Evolutionary conservation across 352 stramenopile species (phyloP).

Genomic region (Phytophthora sansomeana): DNA sequence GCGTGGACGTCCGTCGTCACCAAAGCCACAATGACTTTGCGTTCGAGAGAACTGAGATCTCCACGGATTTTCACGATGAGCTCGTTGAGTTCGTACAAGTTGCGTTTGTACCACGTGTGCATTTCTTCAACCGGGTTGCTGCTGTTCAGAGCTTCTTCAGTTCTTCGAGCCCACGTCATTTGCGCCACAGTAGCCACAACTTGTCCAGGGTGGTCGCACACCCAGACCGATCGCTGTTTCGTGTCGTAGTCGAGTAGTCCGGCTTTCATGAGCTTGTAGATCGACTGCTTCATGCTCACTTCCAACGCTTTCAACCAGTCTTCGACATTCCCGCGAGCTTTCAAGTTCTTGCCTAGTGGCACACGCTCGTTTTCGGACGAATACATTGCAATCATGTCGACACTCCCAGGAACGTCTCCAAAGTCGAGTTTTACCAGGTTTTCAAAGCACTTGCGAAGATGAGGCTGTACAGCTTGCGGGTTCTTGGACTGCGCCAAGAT

Average conservation of each 20-base stretch:
- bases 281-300: constrained; percentile 91
- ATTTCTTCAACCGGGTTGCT: constrained; percentile 55
- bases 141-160: constrained; percentile 80
- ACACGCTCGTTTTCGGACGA: constrained; percentile 92
- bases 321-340: constrained; percentile 90
- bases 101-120: constrained; percentile 75
- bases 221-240: constrained; percentile 83
- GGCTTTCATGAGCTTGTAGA: constrained; percentile 94
- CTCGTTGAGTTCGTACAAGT: constrained; percentile 89
- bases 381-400: constrained; percentile 96
- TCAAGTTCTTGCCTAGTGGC: constrained; percentile 92
- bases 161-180: constrained; percentile 93
- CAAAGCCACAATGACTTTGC: constrained; percentile 94
- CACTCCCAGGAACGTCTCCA: constrained; percentile 73
- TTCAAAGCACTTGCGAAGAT: constrained; percentile 96
- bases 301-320: constrained; percentile 91
- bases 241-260: constrained; percentile 93
- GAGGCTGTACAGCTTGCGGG: constrained; percentile 93
- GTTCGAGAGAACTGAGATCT: constrained; percentile 86
- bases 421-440: constrained; percentile 87
- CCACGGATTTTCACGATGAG: constrained; percentile 94
- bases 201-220: constrained; percentile 92
- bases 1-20: constrained; percentile 95
- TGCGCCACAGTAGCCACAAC: constrained; percentile 94
- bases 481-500: constrained; percentile 96